A percentile compares a stretch with the other conserved stretches of the same genome.
These are phyloP conservation scores for Vitis cinerea DNA, from an alignment of 164 flowering plant genomes.

Conservation along the genomic window DNA sequence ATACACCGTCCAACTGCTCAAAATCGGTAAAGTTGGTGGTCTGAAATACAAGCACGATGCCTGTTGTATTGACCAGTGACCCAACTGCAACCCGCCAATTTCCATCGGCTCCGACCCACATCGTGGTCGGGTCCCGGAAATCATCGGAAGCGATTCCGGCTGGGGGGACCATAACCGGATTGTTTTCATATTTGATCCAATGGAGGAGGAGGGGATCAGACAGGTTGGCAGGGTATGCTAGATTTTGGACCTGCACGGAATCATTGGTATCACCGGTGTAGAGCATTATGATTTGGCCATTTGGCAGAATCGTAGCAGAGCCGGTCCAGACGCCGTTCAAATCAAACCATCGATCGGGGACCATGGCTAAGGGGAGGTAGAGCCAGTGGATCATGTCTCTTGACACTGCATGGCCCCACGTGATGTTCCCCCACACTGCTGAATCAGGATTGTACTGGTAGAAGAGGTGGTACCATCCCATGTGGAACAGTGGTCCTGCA, in stretches of 20 bases:
- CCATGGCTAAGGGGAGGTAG: constrained; percentile 62
- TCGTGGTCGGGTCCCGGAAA: constrained; percentile 64
- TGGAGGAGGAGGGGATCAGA: constrained; percentile 58
- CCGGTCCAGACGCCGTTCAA: constrained; percentile 69
- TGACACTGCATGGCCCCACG: constrained; percentile 79
- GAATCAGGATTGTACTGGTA: constrained; percentile 71
- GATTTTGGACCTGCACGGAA: constrained; percentile 52
- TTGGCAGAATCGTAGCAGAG: constrained; percentile 63
- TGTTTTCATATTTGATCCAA: constrained; percentile 53
- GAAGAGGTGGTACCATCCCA: constrained; percentile 72
- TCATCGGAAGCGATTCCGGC: constrained; percentile 29
- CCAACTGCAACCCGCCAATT: constrained; percentile 48
- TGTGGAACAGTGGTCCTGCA: constrained; percentile 64
- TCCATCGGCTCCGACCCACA: constrained; percentile 47
- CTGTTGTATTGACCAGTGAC: constrained; percentile 37
- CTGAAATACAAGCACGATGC: constrained; percentile 37
- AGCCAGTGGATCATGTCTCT: constrained; percentile 65
- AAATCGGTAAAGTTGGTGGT: constrained; percentile 38
- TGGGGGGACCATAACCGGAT: constrained; percentile 55
- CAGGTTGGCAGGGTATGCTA: constrained; percentile 54
- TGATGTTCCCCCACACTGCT: constrained; percentile 70
- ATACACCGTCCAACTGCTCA: constrained; percentile 21
- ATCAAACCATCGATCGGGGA: constrained; percentile 61
- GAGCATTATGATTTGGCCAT: constrained; percentile 56
- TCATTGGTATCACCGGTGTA: constrained; percentile 57